Evolutionary conservation across 345 rosid species (phyloP), one percentile per base, ranked within the genome.

Genomic region (Streptanthus diversifolius): DNA sequence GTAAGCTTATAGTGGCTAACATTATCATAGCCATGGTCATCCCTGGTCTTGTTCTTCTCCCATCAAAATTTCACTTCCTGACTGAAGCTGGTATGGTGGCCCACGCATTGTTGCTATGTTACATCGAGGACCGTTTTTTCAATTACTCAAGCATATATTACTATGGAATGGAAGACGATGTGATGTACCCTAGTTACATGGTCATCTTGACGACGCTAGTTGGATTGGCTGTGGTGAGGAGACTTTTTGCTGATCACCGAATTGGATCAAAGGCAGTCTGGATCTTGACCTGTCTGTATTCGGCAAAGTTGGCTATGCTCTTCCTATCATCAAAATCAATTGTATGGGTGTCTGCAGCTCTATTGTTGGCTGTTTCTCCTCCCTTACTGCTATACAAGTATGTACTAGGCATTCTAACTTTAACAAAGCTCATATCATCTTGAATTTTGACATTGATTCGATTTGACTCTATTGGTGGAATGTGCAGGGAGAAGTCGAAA

Each of bases 131-230:
- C 76, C 88, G 86, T 3, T 88, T 95, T 82, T 95, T 87, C 71
- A 90, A 82, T 79, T 92, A 88, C 87, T 90, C 96, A 7, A 89
- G 90, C 76, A 81, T 90, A 73, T 91, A 92, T 83, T 86, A 85
- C 71, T 90, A 86, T 71, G 97, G 97, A 61, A 69, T 90, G 82
- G 99, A 95, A 74, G 98, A 95, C 51, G 98, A 91, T 58, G 93
- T 90, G 73, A 95, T 92, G 98, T 95, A 95, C 74, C 99, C 99
- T 27, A 92, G 97, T 83, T 92, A 92, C 84, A 88, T 95, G 98
- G 93, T 92, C 72, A 86, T 95, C 73, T 40, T 92, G 84, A 95
- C 99, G 3, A 84, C 97, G 29, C 77, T 84, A 45, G 55, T 88
- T 52, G 99, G 99, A 66, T 79, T 90, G 88, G 93, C 93, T 73